These are phyloP conservation scores for Capsicum chinense DNA, from an alignment of 257 asterid genomes.

Conservation along the genomic window DNA sequence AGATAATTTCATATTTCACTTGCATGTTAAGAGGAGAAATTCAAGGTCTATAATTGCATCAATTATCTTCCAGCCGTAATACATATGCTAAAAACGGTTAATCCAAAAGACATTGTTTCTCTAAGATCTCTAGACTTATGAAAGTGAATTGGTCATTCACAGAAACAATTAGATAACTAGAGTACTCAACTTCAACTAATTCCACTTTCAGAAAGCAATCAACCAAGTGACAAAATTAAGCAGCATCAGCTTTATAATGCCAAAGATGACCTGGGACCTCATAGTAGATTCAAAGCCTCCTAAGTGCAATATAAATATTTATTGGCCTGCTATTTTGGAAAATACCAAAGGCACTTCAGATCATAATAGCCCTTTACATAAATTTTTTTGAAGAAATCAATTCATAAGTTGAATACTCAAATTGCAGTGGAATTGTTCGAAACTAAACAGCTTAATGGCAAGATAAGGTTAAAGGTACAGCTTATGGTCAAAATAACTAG, in stretches of 20 bases:
- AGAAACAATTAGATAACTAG: background rate
- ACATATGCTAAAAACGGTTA: background rate
- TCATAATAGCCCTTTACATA: background rate
- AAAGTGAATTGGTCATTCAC: background rate
- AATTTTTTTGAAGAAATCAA: background rate
- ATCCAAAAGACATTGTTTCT: background rate
- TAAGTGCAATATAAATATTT: conserved; percentile 1
- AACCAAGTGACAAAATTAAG: conserved; percentile 27
- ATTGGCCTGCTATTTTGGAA: background rate
- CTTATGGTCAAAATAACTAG: background rate
- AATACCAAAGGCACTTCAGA: background rate
- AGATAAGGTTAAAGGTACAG: background rate
- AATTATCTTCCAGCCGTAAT: conserved; percentile 16
- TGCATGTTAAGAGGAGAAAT: conserved; percentile 5
- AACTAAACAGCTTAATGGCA: conserved; percentile 18
- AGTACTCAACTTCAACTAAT: background rate
- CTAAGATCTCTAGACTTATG: background rate
- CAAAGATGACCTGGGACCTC: background rate
- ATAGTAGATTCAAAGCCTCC: background rate
- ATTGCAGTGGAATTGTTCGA: background rate
- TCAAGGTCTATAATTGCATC: background rate
- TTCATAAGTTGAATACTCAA: background rate
- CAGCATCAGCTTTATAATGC: background rate
- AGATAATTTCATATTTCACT: background rate
- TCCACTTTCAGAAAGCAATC: conserved; percentile 10